Evolutionary conservation across 2,329 filamentous ascomycete species (phyloP), one percentile per base, ranked within the genome.

Genomic region (Xylaria sp.): DNA sequence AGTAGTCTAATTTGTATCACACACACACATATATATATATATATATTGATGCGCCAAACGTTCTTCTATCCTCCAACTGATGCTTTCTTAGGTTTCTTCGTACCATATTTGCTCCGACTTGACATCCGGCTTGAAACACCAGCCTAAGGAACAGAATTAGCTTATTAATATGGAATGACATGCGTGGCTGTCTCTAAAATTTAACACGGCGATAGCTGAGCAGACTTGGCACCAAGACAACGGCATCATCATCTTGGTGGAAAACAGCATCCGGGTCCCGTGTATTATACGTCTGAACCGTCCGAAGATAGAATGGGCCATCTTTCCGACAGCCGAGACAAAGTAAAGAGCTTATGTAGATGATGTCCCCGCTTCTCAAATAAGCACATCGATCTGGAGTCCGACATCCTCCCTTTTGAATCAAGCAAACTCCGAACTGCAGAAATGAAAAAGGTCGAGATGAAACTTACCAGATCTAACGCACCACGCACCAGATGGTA

Each of bases 71-170:
- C 78, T 71, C 86, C 84, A 46, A 89, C 84, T 0, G 86, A 86
- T 25, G 91, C 90, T 80, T 90, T 90, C 91, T 98, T 98, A 0
- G 96, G 95, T 86, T 98, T 98, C 90, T 99, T 99, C 59, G 96
- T 97, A 70, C 96, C 96, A 79, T 97, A 99, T 83, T 99, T 99
- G 78, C 94, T 98, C 77, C 96, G 88, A 81, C 92, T 94, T 25
- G 91, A 93, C 77, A 92, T 88, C 75, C 96, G 88, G 80, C 90
- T 96, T 25, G 90, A 91, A 73, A 99, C 96, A 85, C 96, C 96
- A 78, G 94, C 94, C 95, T 98, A 72, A 13, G 20, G 8, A 62
- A 69, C 13, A 39, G 57, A 71, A 68, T 77, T 68, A 75, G 61
- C 67, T 81, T 74, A 81, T 78, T 41, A 63, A 25, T 54, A 36